Conservation (phyloP, 2,329 filamentous ascomycete genomes). For the Hyphodiscus sp. region DNA sequence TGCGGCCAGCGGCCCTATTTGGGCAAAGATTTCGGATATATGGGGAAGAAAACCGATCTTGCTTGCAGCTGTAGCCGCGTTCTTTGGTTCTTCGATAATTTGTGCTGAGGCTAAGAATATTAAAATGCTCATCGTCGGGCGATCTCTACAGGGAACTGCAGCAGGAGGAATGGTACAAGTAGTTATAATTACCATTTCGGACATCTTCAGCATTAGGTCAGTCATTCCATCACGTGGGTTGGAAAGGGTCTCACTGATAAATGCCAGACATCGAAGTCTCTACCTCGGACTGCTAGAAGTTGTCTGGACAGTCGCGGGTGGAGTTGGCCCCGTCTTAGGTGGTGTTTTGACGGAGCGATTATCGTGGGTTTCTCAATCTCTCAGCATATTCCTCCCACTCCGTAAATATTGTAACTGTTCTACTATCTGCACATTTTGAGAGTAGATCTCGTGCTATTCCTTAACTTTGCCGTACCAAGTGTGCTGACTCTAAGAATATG, state of each 20-base stretch:
- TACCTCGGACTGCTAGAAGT: conserved; percentile 56
- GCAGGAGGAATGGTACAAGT: conserved; percentile 57
- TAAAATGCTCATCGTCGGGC: conserved; percentile 54
- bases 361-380: conserved; percentile 22
- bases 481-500: no score
- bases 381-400: no score
- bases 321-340: conserved; percentile 54
- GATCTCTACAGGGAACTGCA: conserved; percentile 57
- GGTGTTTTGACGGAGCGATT: conserved; percentile 53
- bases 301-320: conserved; percentile 55
- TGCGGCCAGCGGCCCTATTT: conserved; percentile 46
- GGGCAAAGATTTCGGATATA: conserved; percentile 42
- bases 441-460: no score
- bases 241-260: background rate
- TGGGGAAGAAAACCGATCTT: conserved; percentile 59
- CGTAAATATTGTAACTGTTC: no score
- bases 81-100: conserved; percentile 47
- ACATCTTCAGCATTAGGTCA: conserved; percentile 50
- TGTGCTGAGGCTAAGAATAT: conserved; percentile 51
- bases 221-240: background rate
- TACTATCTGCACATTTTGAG: no score
- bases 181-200: conserved; percentile 57
- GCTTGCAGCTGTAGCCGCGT: conserved; percentile 53
- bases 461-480: no score
- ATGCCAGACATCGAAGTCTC: conserved; percentile 42